Base-by-base conservation (phyloP, 495 filamentous ascomycete species). In the Penicillium roqueforti region DNA sequence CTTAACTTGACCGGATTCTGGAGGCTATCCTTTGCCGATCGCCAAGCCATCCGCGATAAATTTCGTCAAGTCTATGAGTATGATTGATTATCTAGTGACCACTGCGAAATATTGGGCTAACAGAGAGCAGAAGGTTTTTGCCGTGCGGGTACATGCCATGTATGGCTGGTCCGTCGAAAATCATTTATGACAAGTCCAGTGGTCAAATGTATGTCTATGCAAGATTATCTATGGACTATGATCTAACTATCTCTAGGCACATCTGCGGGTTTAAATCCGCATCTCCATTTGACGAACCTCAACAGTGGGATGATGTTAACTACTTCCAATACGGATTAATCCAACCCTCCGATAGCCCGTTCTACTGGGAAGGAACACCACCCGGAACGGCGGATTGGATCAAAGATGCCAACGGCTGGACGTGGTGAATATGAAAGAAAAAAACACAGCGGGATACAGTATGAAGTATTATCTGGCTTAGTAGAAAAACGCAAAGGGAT, bases 351-450 rank as follows among this genome's bases (percentile, higher is more conserved):
- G 23, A 39, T 28, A 39, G n/a, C 22, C 36, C 3, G 29, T 38
- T 50, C n/a, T 9, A 38, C 34, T 50, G 32, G 47, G 47, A 50
- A 50, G 47, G 34, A 28, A 50, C 32, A 40, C 47, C 46, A 38
- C 46, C 46, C 47, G 34, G 40, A 28, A 50, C 32, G n/a, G 36
- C 47, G 34, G 47, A 50, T 50, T 50, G 36, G 47, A 40, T 50
- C 36, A 13, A 49, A 25, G 46, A 50, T 50, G 47, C 22, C 47
- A 29, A 50, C 47, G 47, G 47, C 47, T 50, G 47, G 47, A 50
- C 34, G 23, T 50, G 36, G 47, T 39, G 23, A 50, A 50, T 39
- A 39, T n/a, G n/a, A n/a, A 38, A 36, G 34, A 40, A 25, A 38
- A 6, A 50, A 38, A 34, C 36, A 28, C 46, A 40, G 47, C 36